These are phyloP conservation scores for Linnemannia elongata DNA, from an alignment of 192 early-diverging fungal genomes.

Conservation along the genomic window DNA sequence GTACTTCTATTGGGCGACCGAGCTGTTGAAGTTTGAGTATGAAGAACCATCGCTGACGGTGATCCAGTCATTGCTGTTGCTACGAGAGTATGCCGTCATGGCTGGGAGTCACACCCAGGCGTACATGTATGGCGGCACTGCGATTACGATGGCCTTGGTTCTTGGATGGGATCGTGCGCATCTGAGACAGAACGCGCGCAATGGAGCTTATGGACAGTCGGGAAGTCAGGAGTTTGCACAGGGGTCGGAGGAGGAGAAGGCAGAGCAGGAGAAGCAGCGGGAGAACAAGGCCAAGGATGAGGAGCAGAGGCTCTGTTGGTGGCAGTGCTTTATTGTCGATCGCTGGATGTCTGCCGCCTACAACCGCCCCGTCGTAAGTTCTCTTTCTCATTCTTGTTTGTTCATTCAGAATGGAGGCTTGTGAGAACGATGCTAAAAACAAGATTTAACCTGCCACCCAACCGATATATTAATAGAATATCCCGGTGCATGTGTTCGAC, in stretches of 20 bases:
- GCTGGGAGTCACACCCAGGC: constrained; percentile 52
- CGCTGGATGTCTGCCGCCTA: constrained; percentile 56
- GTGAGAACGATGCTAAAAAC: too few species aligned
- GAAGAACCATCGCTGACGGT: constrained; percentile 46
- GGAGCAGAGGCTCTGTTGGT: constrained; percentile 52
- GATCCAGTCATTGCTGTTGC: constrained; percentile 39
- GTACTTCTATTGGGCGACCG: constrained; percentile 47
- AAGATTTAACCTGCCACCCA: neutral
- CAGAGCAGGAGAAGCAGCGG: constrained; percentile 10
- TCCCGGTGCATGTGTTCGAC: constrained; percentile 51
- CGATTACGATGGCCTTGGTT: constrained; percentile 52
- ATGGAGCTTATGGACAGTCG: neutral
- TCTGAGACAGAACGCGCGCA: neutral
- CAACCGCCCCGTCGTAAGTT: constrained; percentile 38
- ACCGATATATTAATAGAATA: constrained; percentile 21
- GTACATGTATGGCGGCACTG: constrained; percentile 49
- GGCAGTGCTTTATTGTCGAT: constrained; percentile 56
- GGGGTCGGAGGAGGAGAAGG: neutral
- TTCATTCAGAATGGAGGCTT: neutral
- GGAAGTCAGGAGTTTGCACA: neutral
- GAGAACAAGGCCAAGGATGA: constrained; percentile 38
- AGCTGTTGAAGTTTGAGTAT: constrained; percentile 34
- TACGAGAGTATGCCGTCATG: constrained; percentile 52
- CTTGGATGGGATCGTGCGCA: constrained; percentile 50
- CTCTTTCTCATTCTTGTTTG: neutral